Base-by-base conservation (phyloP, 495 filamentous ascomycete genomes). In the Aspergillus bertholletiae region DNA sequence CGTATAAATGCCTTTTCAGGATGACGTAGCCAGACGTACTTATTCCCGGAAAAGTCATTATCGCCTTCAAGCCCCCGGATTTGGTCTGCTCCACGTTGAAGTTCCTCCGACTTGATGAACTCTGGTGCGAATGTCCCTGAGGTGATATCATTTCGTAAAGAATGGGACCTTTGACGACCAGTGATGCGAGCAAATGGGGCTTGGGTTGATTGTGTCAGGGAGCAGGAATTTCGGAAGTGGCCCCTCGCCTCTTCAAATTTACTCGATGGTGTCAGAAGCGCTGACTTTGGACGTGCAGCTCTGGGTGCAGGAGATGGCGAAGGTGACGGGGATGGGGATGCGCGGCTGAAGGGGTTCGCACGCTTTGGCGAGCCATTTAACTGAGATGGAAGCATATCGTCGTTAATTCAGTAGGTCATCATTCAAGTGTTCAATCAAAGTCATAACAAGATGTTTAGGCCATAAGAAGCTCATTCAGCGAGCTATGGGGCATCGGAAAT, bases 11-110 rank as follows among this genome's bases (percentile, higher is more conserved):
- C 94, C 54, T 80, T 80, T 63, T 91, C 80, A 1, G 88, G 77
- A 71, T 99, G 91, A 68, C 85, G 85, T 61, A 97, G 74, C 95
- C 95, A 99, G 51, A 99, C 92, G 79, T 97, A 97, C 76, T 94
- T 83, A 70, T 92, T 96, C n/a, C 95, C 95, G 0, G 94, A 97
- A 70, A 99, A 97, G 77, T 97, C 95, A 72, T 94, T 96, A 65
- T 96, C 92, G 44, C 91, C 92, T 68, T 96, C 92, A 48, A 94
- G 86, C 6, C 88, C 87, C 17, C 84, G 81, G 18, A 93, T 84
- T 30, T 80, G 70, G 58, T 95, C 89, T 18, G 80, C 70, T 17
- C 75, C 82, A 32, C 82, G 80, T 53, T 84, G 77, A 60, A 87
- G 67, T 50, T 89, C 87, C 56, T 93, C 89, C 1, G 84, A 80